Conservation (phyloP, 2,329 filamentous ascomycete genomes). For the Emericellopsis atlantica region DNA sequence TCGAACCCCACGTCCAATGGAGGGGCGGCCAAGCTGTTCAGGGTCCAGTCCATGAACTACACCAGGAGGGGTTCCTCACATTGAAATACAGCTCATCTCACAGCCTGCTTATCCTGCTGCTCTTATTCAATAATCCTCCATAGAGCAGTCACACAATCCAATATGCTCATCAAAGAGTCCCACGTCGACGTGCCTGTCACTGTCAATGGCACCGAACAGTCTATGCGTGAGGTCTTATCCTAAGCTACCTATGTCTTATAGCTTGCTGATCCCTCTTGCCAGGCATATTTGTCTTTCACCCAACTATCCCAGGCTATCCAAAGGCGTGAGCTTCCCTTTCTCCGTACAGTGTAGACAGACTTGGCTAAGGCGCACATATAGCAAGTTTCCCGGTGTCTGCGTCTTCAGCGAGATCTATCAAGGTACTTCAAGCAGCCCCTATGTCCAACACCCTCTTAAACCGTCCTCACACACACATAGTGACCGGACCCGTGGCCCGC, state of each 20-base stretch:
- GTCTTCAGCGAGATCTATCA: conserved; percentile 95
- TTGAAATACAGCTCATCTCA: too few relatives aligned
- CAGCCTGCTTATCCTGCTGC: too few relatives aligned
- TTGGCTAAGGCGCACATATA: conserved; percentile 10
- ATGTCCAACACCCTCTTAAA: background rate
- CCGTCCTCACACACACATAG: conserved; percentile 25
- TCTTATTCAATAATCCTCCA: too few relatives aligned
- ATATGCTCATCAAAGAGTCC: conserved; percentile 42
- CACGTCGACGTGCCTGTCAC: conserved; percentile 35
- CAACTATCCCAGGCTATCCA: conserved; percentile 71
- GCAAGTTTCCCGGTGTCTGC: conserved; percentile 70
- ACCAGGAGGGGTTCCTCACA: too few relatives aligned
- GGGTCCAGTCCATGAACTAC: too few relatives aligned
- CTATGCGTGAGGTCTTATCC: conserved; percentile 31
- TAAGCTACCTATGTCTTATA: conserved; percentile 1
- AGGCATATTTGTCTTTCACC: conserved; percentile 88
- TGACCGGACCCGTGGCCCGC: conserved; percentile 79
- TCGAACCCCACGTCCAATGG: too few relatives aligned
- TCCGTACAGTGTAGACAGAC: background rate
- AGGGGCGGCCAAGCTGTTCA: too few relatives aligned
- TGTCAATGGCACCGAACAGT: conserved; percentile 38
- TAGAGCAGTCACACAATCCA: conserved; percentile 1
- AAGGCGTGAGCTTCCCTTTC: conserved; percentile 48
- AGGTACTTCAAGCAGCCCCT: conserved; percentile 36
- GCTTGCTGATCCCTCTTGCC: conserved; percentile 5